Evolutionary conservation across 495 filamentous ascomycete species (phyloP).

Genomic region (Collariella sp.): DNA sequence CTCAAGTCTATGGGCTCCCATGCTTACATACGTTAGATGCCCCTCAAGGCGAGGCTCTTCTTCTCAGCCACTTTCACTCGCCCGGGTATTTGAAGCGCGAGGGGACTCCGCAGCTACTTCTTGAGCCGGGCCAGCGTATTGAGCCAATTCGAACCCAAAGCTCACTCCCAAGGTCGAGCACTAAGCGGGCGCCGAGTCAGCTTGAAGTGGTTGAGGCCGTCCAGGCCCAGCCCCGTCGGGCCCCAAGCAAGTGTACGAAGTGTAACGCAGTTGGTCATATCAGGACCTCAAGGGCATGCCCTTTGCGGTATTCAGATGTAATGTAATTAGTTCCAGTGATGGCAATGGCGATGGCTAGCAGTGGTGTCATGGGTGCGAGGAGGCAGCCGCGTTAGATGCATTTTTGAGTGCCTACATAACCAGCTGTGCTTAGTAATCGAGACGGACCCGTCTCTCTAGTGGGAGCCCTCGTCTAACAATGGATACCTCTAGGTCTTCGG

Average conservation of each 20-base stretch:
- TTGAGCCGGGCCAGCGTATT: background rate
- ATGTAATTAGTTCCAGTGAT: background rate
- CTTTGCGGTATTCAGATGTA: background rate
- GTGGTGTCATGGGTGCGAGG: too few relatives aligned
- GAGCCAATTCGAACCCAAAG: background rate
- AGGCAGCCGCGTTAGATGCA: too few relatives aligned
- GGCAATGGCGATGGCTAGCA: background rate
- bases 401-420: too few relatives aligned
- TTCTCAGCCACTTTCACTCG: background rate
- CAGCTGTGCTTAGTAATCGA: too few relatives aligned
- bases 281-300: background rate
- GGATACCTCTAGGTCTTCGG: too few relatives aligned
- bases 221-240: background rate
- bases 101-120: background rate
- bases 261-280: background rate
- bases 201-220: background rate
- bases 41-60: background rate
- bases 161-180: background rate
- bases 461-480: too few relatives aligned
- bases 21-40: background rate
- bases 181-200: background rate
- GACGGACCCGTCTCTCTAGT: too few relatives aligned
- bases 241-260: background rate
- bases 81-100: background rate
- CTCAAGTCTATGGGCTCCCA: background rate